Base-by-base conservation (phyloP, 306 rosid genomes). In the Chamaecrista fasciculata region DNA sequence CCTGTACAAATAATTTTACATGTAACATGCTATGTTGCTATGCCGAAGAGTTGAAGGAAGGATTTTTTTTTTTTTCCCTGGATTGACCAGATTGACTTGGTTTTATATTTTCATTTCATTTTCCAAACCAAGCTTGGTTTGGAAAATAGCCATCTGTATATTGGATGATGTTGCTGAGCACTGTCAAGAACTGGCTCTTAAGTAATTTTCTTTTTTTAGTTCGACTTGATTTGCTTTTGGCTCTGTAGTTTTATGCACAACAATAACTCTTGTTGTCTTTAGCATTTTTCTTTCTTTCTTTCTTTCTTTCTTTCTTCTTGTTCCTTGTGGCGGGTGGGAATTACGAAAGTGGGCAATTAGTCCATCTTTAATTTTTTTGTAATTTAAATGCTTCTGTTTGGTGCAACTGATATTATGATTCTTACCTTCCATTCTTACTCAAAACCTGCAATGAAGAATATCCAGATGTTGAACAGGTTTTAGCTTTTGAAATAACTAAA, bases 41-140 rank as follows among this genome's bases (percentile, higher is more conserved):
- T 78, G 99, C 99, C 51, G 99, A 94, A 62, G 99, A 94, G 82
- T 77, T 94, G 92, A 94, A 94, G 81, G 99, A 94, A 84, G 99
- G 99, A 26, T 94, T 94, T 81, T 91, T 88, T 70, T 97, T 94
- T 94, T 81, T 91, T 88, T 70, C 99, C 99, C 16, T 94, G 99
- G 99, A 88, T 94, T 79, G 99, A 94, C 66, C 97, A 90, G 97
- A 96, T 95, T 71, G 75, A 39, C 53, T 55, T 69, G 70, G 23
- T 42, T 19, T 56, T 62, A 4, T 37, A 55, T 60, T 77, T 73
- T 55, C 15, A 8, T 11, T 36, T 33, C 53, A 37, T 62, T 77
- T 75, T 42, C 33, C 9, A 5, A 37, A 14, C 44, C 44, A 26
- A 2, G 42, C 11, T 63, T n/a, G n/a, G n/a, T n/a, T n/a, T n/a